phyloP scores from a whole-genome alignment of 1,284 basidiomycete genomes.

The Lignosus rhinocerotis region DNA sequence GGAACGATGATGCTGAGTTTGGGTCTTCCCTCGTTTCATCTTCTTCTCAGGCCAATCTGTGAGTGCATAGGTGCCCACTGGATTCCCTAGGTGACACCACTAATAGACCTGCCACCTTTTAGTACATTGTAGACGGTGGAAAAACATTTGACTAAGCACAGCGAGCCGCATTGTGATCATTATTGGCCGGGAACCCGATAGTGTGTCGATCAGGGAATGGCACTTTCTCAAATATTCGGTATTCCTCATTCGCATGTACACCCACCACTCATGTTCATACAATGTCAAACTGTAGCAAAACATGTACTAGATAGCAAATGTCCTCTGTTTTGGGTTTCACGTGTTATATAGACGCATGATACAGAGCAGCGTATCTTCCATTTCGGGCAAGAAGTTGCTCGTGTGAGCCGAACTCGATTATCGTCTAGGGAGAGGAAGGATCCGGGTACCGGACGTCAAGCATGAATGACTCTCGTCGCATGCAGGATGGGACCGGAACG shows the following conservation, averaged over 20 bases:
- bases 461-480: neutral
- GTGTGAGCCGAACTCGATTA: constrained; percentile 80
- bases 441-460: constrained; percentile 7
- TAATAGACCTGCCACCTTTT: neutral
- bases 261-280: neutral
- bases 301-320: neutral
- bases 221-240: neutral
- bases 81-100: neutral
- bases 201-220: too few relatives aligned
- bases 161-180: too few relatives aligned
- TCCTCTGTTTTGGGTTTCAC: neutral
- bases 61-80: neutral
- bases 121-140: neutral
- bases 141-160: neutral
- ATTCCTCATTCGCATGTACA: neutral
- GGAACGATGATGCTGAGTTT: neutral
- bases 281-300: constrained; percentile 1
- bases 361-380: constrained; percentile 70
- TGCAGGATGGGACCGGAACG: neutral
- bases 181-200: too few relatives aligned
- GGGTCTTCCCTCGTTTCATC: neutral
- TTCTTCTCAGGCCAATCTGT: neutral
- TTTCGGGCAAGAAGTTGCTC: constrained; percentile 64
- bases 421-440: constrained; percentile 47
- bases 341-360: constrained; percentile 60